Base-by-base conservation (phyloP, 2,329 filamentous ascomycete species). In the Fusarium sp. region DNA sequence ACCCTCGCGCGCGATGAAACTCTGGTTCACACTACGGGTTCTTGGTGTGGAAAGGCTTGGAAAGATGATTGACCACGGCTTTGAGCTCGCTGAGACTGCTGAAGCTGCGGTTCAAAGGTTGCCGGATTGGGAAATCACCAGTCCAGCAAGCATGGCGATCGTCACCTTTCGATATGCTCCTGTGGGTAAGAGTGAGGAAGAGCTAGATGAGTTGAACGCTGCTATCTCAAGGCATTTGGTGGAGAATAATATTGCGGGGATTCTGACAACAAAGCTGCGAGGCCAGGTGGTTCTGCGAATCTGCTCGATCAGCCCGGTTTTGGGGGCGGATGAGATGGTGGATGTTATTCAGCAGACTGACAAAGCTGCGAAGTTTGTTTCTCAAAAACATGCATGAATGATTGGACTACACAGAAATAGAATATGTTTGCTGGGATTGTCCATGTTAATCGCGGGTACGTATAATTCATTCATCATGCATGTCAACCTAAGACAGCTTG, bases 101-200 rank as follows among this genome's bases (percentile, higher is more conserved):
- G 58, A 57, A 5, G 21, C 13, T 2, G 48, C 63, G 25, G 42
- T 62, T 1, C n/a, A 4, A 18, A 43, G 63, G 6, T n/a, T 48
- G 2, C 2, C 14, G 0, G 49, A 23, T 8, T 62, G 59, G 58
- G 31, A 63, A 15, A 10, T 62, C 10, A 56, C 37, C 13, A 62
- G 59, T 39, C 58, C 25, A 11, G 58, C 59, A 3, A 62, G 42
- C 5, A 63, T 62, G 58, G 58, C 59, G 14, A 62, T 62, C 5
- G 42, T 62, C 13, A 63, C 58, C 3, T 62, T 62, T 21, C 36
- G 58, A 25, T 62, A 63, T 36, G 58, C 48, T 13, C 36, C 58
- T 3, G 0, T 1, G 1, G 58, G 21, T 2, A 62, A 43, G 42
- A 42, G 25, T 1, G 49, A 48, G 3, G 31, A 56, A 18, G 25